These are phyloP conservation scores for Pleurotus sapidus DNA, from an alignment of 768 basidiomycete genomes.

Conservation along the genomic window DNA sequence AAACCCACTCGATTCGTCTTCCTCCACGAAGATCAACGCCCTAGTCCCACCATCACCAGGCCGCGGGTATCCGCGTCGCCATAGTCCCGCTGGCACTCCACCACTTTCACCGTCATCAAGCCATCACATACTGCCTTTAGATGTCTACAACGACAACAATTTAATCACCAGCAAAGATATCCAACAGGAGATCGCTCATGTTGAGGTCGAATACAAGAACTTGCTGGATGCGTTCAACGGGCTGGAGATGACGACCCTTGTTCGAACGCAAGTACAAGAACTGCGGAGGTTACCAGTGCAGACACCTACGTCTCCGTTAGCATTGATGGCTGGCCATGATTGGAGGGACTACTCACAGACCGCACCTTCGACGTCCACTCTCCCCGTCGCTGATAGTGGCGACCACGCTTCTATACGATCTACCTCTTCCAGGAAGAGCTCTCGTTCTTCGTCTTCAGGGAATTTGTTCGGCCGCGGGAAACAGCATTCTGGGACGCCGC, in stretches of 20 bases:
- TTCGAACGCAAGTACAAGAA: slow-evolving; percentile 37
- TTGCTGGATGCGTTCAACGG: slow-evolving; percentile 81
- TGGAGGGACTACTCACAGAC: neutral
- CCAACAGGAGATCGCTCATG: slow-evolving; percentile 58
- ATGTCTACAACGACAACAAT: slow-evolving; percentile 53
- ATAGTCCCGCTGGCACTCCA: slow-evolving; percentile 49
- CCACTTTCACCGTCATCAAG: slow-evolving; percentile 42
- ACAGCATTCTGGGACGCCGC: neutral
- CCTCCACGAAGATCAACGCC: neutral
- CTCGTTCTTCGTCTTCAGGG: slow-evolving; percentile 9
- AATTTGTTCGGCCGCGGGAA: neutral
- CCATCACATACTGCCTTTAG: slow-evolving; percentile 36
- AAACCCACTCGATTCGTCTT: neutral
- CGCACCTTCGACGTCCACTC: neutral
- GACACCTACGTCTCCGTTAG: slow-evolving; percentile 10
- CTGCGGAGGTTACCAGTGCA: slow-evolving; percentile 19
- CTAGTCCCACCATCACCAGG: neutral
- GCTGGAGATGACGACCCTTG: slow-evolving; percentile 67
- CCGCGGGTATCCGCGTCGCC: slow-evolving; percentile 24
- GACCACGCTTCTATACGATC: slow-evolving; percentile 18
- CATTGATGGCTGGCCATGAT: slow-evolving; percentile 1
- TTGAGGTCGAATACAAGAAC: slow-evolving; percentile 69
- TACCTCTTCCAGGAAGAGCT: slow-evolving; percentile 25
- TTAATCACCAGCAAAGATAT: slow-evolving; percentile 62
- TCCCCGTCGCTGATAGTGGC: neutral